A percentile compares a stretch with the other conserved stretches of the same genome.
Conservation (phyloP, 1,284 basidiomycete species). For the Fomitopsis schrenkii region DNA sequence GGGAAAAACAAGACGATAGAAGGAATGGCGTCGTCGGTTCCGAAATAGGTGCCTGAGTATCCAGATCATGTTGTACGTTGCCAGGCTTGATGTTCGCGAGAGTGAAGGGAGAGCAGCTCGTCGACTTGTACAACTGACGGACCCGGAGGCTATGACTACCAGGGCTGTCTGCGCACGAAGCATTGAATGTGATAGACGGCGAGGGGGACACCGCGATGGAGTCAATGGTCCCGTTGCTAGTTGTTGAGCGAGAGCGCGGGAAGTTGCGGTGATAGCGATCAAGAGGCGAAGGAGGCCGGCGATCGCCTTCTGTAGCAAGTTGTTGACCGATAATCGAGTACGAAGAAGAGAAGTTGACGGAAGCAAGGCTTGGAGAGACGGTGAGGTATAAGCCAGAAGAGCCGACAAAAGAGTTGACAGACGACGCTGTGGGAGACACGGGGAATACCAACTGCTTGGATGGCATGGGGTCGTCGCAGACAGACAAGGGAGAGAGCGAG, state of each 20-base stretch:
- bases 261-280: constrained; percentile 2
- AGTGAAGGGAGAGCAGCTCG: constrained; percentile 3
- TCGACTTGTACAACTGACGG: constrained; percentile 5
- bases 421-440: neutral
- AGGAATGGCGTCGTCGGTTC: constrained; percentile 6
- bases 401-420: constrained; percentile 7
- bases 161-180: constrained; percentile 6
- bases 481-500: constrained; percentile 14
- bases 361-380: neutral
- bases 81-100: neutral
- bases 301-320: constrained; percentile 2
- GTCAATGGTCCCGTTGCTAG: constrained; percentile 16
- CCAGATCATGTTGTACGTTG: neutral
- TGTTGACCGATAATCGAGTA: constrained; percentile 3
- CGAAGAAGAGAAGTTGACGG: constrained; percentile 2
- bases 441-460: neutral
- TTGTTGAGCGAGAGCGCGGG: constrained; percentile 14
- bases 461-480: constrained; percentile 1
- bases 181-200: constrained; percentile 9
- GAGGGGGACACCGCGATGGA: constrained; percentile 12
- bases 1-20: constrained; percentile 1
- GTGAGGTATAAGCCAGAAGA: constrained; percentile 12
- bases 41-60: constrained; percentile 1
- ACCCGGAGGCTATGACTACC: constrained; percentile 8
- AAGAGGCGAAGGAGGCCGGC: neutral